Conservation (phyloP, 169 alveolate species). For the Cryptosporidium xiaoi region DNA sequence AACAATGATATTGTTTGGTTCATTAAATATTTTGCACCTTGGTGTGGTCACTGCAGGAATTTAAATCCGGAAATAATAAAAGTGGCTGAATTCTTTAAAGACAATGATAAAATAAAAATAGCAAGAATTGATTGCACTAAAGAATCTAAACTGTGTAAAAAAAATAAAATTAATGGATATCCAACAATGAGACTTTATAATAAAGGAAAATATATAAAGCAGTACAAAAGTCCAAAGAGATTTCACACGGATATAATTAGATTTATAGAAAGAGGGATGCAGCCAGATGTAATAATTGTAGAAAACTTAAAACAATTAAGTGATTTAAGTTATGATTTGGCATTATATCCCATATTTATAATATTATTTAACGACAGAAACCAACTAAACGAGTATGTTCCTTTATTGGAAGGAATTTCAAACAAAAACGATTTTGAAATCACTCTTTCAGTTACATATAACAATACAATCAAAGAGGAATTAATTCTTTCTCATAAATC, state of each 20-base stretch:
- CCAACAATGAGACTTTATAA: slow-evolving; percentile 53
- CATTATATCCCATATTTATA: slow-evolving; percentile 18
- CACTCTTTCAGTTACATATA: slow-evolving; percentile 4
- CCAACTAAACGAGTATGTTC: slow-evolving; percentile 5
- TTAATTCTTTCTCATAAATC: background rate
- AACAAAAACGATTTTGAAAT: slow-evolving; percentile 26
- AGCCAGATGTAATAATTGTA: slow-evolving; percentile 31
- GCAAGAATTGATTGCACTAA: slow-evolving; percentile 85
- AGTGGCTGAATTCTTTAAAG: slow-evolving; percentile 36
- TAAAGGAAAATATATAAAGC: slow-evolving; percentile 23
- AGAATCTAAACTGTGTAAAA: slow-evolving; percentile 79
- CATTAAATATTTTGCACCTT: slow-evolving; percentile 93
- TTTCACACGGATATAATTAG: slow-evolving; percentile 22
- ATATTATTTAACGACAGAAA: background rate
- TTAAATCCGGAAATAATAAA: slow-evolving; percentile 67
- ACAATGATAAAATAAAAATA: slow-evolving; percentile 77
- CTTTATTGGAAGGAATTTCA: slow-evolving; percentile 6
- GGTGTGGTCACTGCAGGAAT: slow-evolving; percentile 91
- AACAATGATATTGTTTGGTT: slow-evolving; percentile 86
- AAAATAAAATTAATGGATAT: slow-evolving; percentile 67
- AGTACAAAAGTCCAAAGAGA: slow-evolving; percentile 61
- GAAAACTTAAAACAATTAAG: background rate
- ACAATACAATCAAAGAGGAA: background rate
- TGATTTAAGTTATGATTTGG: slow-evolving; percentile 14
- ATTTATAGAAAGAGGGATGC: slow-evolving; percentile 39